These are phyloP conservation scores for Saccharomyces eubayanus DNA, from an alignment of 805 yeast species.

Conservation along the genomic window DNA sequence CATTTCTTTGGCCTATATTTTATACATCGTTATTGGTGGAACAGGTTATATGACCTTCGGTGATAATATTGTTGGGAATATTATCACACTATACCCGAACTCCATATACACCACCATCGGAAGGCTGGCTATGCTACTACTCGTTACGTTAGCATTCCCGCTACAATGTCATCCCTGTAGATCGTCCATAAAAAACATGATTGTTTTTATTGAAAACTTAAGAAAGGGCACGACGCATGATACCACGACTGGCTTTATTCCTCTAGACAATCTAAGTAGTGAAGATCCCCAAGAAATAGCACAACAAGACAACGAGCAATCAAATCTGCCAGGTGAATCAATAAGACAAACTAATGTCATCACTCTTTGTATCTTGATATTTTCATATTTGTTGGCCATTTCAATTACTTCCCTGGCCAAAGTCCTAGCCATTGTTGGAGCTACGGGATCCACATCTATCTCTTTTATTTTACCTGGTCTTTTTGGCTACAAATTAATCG, in stretches of 20 bases:
- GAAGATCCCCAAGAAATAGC: background rate
- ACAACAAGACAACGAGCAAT: constrained; percentile 13
- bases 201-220: constrained; percentile 36
- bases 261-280: background rate
- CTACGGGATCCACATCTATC: constrained; percentile 75
- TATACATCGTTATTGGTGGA: constrained; percentile 68
- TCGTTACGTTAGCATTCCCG: constrained; percentile 82
- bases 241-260: background rate
- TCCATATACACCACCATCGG: constrained; percentile 66
- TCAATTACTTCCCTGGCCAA: constrained; percentile 56
- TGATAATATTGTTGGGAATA: constrained; percentile 65
- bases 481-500: constrained; percentile 45
- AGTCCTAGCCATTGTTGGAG: constrained; percentile 67
- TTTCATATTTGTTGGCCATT: constrained; percentile 50
- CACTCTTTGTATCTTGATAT: constrained; percentile 39
- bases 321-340: constrained; percentile 4
- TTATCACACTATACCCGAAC: constrained; percentile 67
- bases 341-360: constrained; percentile 29
- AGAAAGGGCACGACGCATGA: background rate
- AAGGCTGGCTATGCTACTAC: constrained; percentile 65
- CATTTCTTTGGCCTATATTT: constrained; percentile 47
- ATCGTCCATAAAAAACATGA: constrained; percentile 66
- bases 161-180: constrained; percentile 87
- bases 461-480: constrained; percentile 72
- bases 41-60: constrained; percentile 87